Evolutionary conservation across 139 green algal genomes (phyloP), one percentile per base, ranked within the genome.

Genomic region (Diplosphaera chodatii): DNA sequence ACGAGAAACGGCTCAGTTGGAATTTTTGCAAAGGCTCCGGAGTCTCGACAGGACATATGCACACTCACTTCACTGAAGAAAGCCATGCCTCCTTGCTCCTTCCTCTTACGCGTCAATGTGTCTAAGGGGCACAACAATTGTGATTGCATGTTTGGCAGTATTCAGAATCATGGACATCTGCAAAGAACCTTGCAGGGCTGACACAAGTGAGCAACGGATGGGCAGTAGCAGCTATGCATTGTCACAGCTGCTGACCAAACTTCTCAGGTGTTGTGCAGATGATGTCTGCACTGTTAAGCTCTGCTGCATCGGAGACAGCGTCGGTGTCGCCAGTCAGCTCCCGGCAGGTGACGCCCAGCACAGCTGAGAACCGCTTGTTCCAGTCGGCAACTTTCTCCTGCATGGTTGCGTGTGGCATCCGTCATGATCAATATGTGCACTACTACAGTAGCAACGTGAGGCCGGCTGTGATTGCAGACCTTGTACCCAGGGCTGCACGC

Each of bases 201-300:
- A n/a, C n/a, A n/a, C n/a, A n/a, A n/a, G n/a, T n/a, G n/a, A n/a
- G n/a, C n/a, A n/a, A n/a, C n/a, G n/a, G n/a, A n/a, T n/a, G n/a
- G n/a, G n/a, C n/a, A n/a, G n/a, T n/a, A n/a, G n/a, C n/a, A n/a
- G n/a, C n/a, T n/a, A n/a, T n/a, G n/a, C n/a, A n/a, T n/a, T n/a
- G n/a, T n/a, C n/a, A n/a, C n/a, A n/a, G n/a, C n/a, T n/a, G 29
- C 78, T 70, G 29, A 88, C 80, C 88, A 78, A 96, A 88, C 77
- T 96, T 96, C 71, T 96, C 91, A 5, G 90, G 91, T 22, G 90
- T 96, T 15, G 75, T 81, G 67, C 77, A 84, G 34, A 96, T 91
- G 71, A 96, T 83, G 83, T 95, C 88, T 3, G 90, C 87, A 3
- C 55, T 21, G n/a, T 91, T 80, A 10, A 98, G 71, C 2, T 83